phyloP scores from a whole-genome alignment of 176 grass and related monocot species.

The Zoysia japonica region DNA sequence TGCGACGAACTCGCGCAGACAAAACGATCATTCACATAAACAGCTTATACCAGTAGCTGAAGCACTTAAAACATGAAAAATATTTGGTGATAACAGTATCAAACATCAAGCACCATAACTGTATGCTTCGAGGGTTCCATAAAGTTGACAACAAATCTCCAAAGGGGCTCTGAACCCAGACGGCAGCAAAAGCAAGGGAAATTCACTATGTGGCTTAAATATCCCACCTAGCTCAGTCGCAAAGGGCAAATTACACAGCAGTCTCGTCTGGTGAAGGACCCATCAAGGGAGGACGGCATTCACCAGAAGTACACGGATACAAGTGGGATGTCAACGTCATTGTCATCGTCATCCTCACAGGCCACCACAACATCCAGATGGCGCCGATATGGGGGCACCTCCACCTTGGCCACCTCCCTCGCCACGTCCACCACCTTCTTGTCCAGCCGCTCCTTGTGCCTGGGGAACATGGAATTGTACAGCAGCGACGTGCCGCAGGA shows the following conservation, averaged over 20 bases:
- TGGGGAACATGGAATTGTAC: conserved; percentile 93
- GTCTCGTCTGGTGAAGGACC: not conserved
- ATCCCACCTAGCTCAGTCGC: conserved; percentile 1
- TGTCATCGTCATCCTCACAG: conserved; percentile 84
- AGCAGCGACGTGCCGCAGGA: conserved; percentile 77
- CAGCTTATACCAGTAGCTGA: not conserved
- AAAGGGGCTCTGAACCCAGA: conserved; percentile 21
- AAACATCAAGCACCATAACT: not conserved
- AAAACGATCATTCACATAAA: not conserved
- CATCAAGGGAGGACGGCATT: conserved; percentile 13
- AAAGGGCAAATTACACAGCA: not conserved
- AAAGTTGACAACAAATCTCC: conserved; percentile 21
- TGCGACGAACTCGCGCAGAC: not conserved
- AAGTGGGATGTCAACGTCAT: conserved; percentile 84
- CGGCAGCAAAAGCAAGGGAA: conserved; percentile 5
- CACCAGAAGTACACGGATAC: conserved; percentile 75
- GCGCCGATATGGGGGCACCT: conserved; percentile 64
- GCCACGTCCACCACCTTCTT: conserved; percentile 72
- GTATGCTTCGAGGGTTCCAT: conserved; percentile 7
- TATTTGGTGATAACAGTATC: not conserved
- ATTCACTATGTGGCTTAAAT: conserved; percentile 9
- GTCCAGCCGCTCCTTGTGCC: conserved; percentile 80
- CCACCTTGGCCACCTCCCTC: conserved; percentile 73
- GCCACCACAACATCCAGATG: conserved; percentile 78
- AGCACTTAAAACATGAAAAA: not conserved